A percentile compares a stretch with the other conserved stretches of the same genome.
These are phyloP conservation scores for Simplicillium sp. DNA, from an alignment of 2,329 filamentous ascomycete genomes.

Conservation along the genomic window DNA sequence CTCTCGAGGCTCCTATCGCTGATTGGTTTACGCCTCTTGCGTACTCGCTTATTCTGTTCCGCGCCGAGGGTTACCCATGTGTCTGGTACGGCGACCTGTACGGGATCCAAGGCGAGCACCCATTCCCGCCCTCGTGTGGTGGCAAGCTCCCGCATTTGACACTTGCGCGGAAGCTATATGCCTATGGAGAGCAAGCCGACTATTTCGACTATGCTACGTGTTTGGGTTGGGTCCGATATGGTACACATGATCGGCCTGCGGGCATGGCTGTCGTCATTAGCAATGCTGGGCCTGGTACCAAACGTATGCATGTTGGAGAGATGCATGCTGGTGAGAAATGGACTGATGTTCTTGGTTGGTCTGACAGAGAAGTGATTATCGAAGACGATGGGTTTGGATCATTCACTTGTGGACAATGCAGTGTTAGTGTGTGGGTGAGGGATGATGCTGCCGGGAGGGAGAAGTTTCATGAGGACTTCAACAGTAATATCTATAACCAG, in stretches of 20 bases:
- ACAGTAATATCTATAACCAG: not conserved
- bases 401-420: slow-evolving; percentile 45
- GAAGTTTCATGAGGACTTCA: slow-evolving; percentile 26
- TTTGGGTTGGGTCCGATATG: slow-evolving; percentile 49
- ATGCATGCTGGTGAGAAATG: slow-evolving; percentile 50
- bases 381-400: slow-evolving; percentile 49
- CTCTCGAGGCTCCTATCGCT: slow-evolving; percentile 45
- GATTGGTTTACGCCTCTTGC: slow-evolving; percentile 63
- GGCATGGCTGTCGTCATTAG: slow-evolving; percentile 50
- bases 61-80: slow-evolving; percentile 52
- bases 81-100: slow-evolving; percentile 66
- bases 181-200: slow-evolving; percentile 56
- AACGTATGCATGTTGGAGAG: slow-evolving; percentile 55
- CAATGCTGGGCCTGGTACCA: slow-evolving; percentile 37
- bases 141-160: slow-evolving; percentile 47
- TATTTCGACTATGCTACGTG: slow-evolving; percentile 54
- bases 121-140: slow-evolving; percentile 41
- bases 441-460: slow-evolving; percentile 40
- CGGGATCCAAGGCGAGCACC: slow-evolving; percentile 39
- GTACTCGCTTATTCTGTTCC: slow-evolving; percentile 62
- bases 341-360: slow-evolving; percentile 54
- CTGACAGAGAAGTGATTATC: slow-evolving; percentile 45
- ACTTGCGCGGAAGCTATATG: slow-evolving; percentile 55
- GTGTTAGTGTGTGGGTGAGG: slow-evolving; percentile 52
- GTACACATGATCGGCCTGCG: slow-evolving; percentile 31